Percentiles rank a stretch among this genome's conserved stretches.
Evolutionary conservation across 441 rosid species (phyloP).

Genomic region (Gossypium gossypioides): DNA sequence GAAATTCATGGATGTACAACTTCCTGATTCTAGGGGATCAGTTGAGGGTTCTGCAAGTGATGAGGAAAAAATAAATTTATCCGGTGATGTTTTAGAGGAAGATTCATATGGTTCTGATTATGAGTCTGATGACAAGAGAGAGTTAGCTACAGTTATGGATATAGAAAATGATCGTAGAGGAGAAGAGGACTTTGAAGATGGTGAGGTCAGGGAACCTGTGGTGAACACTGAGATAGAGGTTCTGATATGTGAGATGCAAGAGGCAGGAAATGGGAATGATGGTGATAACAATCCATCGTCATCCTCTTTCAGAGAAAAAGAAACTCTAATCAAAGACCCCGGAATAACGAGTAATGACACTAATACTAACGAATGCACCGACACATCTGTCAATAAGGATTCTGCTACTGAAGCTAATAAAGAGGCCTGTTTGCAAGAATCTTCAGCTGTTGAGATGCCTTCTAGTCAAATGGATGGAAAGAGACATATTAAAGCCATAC

Average conservation of each 20-base stretch:
- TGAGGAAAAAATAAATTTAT: conserved; percentile 52
- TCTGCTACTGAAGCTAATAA: conserved; percentile 14
- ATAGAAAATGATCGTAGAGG: conserved; percentile 29
- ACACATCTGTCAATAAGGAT: conserved; percentile 18
- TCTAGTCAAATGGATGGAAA: conserved; percentile 19
- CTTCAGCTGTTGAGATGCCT: conserved; percentile 21
- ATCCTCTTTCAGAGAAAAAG: conserved; percentile 22
- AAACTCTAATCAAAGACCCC: conserved; percentile 20
- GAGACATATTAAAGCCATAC: conserved; percentile 17
- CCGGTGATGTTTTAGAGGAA: conserved; percentile 41
- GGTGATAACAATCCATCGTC: conserved; percentile 20
- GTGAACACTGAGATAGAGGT: conserved; percentile 18
- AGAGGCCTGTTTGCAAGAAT: conserved; percentile 23
- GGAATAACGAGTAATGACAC: conserved; percentile 21
- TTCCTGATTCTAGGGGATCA: conserved; percentile 27
- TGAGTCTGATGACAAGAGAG: conserved; percentile 39
- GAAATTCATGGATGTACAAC: conserved; percentile 19
- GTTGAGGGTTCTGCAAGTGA: conserved; percentile 39
- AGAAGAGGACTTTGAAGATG: conserved; percentile 51
- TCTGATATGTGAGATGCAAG: conserved; percentile 16
- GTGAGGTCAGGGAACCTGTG: conserved; percentile 46
- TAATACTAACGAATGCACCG: conserved; percentile 14
- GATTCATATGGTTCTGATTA: conserved; percentile 34
- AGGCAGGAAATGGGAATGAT: conserved; percentile 12
- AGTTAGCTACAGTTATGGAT: conserved; percentile 28